Conservation (phyloP, 129 eudicot species). For the Ambrosia artemisiifolia region DNA sequence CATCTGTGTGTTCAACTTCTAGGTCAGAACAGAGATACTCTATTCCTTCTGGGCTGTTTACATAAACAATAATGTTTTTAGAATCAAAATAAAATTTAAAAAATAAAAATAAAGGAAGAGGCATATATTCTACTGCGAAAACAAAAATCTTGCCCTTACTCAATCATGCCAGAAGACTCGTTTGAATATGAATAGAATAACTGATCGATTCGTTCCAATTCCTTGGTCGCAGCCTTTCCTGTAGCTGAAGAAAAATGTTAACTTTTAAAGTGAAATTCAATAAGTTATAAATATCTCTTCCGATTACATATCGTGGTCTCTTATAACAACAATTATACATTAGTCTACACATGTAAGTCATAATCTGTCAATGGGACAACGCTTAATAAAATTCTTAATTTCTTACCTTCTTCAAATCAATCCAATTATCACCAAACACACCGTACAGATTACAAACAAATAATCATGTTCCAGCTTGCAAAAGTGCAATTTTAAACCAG, state of each 20-base stretch:
- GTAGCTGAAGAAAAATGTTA: constrained; percentile 50
- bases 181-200: constrained; percentile 68
- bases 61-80: constrained; percentile 13
- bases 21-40: constrained; percentile 80
- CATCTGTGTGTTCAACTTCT: constrained; percentile 89
- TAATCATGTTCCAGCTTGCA: neutral
- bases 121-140: neutral
- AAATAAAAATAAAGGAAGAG: neutral
- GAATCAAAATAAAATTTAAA: neutral
- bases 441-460: neutral
- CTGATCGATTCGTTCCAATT: constrained; percentile 82
- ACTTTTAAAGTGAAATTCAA: constrained; percentile 15
- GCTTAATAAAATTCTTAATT: neutral
- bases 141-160: constrained; percentile 50
- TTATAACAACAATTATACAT: neutral
- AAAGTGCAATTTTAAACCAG: neutral
- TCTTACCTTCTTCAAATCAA: neutral
- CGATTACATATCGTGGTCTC: neutral
- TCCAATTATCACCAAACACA: constrained; percentile 2
- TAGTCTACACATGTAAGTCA: neutral
- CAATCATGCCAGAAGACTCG: constrained; percentile 63
- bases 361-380: neutral
- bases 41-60: constrained; percentile 87
- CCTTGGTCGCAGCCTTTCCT: constrained; percentile 84
- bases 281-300: neutral